Conservation (phyloP, 1,139 yeast genomes). For the Barnettozyma hawaiiensis region DNA sequence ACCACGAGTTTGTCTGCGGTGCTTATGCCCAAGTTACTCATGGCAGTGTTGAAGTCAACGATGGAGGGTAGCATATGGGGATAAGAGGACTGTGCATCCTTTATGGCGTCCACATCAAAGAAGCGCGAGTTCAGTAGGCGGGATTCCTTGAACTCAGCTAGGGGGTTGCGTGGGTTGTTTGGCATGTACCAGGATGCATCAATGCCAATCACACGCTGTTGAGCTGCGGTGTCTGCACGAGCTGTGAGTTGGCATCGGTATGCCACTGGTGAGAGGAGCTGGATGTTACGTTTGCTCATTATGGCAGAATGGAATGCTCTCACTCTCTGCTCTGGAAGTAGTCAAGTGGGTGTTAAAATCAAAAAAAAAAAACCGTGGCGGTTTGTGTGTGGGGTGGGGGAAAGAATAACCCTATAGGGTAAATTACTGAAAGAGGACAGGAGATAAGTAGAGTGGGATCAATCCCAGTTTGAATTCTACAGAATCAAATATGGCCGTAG, state of each 20-base stretch:
- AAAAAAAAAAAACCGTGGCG: too few species aligned
- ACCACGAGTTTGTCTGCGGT: slow-evolving; percentile 62
- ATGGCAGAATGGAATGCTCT: background rate
- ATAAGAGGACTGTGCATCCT: slow-evolving; percentile 50
- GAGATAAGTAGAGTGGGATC: slow-evolving; percentile 12
- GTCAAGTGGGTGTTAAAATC: background rate
- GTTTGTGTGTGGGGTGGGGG: background rate
- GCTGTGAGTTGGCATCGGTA: slow-evolving; percentile 21
- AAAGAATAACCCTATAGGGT: slow-evolving; percentile 1
- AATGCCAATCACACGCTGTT: slow-evolving; percentile 51
- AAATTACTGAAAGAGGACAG: background rate
- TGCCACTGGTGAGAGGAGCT: slow-evolving; percentile 22
- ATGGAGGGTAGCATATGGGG: slow-evolving; percentile 87
- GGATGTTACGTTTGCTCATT: slow-evolving; percentile 23
- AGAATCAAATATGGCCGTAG: slow-evolving; percentile 51
- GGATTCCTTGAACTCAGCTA: slow-evolving; percentile 47
- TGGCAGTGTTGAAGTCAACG: slow-evolving; percentile 46
- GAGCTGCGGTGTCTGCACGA: slow-evolving; percentile 8
- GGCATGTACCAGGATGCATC: slow-evolving; percentile 97
- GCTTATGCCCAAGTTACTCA: slow-evolving; percentile 39
- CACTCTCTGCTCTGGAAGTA: too few species aligned
- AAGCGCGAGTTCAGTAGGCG: slow-evolving; percentile 66
- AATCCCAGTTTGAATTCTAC: slow-evolving; percentile 31
- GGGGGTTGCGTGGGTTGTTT: slow-evolving; percentile 54
- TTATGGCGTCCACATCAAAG: slow-evolving; percentile 73